Conservation (phyloP, 352 stramenopile genomes). For the Phytophthora megakarya region DNA sequence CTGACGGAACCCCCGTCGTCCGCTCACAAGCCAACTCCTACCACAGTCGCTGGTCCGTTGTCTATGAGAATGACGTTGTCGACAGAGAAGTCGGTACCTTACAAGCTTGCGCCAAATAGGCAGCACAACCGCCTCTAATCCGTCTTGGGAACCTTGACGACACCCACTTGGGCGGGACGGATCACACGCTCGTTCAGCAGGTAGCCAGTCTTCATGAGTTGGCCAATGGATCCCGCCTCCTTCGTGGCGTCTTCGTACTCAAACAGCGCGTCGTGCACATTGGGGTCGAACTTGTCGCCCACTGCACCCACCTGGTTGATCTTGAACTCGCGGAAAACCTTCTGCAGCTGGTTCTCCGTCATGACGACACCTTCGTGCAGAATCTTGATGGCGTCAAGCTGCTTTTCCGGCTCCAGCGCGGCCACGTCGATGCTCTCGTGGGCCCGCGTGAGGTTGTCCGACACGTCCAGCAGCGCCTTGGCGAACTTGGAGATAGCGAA, state of each 20-base stretch:
- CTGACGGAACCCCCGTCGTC: slow-evolving; percentile 1
- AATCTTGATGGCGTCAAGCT: slow-evolving; percentile 69
- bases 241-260: slow-evolving; percentile 94
- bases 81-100: background rate
- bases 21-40: slow-evolving; percentile 3
- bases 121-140: slow-evolving; percentile 29
- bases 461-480: slow-evolving; percentile 97
- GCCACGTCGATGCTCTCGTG: slow-evolving; percentile 89
- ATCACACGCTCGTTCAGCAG: slow-evolving; percentile 96
- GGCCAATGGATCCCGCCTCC: slow-evolving; percentile 91
- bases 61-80: background rate
- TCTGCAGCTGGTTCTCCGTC: slow-evolving; percentile 95
- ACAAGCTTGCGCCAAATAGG: slow-evolving; percentile 9
- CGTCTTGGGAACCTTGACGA: slow-evolving; percentile 66
- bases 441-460: slow-evolving; percentile 97
- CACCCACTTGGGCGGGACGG: slow-evolving; percentile 95
- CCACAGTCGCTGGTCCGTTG: slow-evolving; percentile 12
- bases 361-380: slow-evolving; percentile 92
- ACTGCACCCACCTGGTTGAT: slow-evolving; percentile 92
- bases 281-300: slow-evolving; percentile 98
- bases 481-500: slow-evolving; percentile 97
- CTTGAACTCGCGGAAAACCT: slow-evolving; percentile 94
- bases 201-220: slow-evolving; percentile 98
- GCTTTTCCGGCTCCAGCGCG: slow-evolving; percentile 71
- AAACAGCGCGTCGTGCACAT: slow-evolving; percentile 98